Percentiles rank a stretch among this genome's conserved stretches.
Evolutionary conservation across 2,329 filamentous ascomycete genomes (phyloP).

Genomic region (Colletotrichum navitas): DNA sequence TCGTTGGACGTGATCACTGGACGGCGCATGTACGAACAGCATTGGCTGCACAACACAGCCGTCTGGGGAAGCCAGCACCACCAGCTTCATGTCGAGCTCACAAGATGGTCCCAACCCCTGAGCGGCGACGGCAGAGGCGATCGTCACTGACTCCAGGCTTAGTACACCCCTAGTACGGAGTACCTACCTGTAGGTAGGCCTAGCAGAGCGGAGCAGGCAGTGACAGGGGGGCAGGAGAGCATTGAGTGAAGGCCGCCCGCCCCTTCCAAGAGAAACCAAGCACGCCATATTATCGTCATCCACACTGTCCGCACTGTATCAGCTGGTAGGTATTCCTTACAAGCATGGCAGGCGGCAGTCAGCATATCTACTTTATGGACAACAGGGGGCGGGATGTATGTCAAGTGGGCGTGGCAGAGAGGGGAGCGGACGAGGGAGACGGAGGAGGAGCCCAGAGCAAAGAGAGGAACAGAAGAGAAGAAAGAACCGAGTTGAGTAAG

Average conservation of each 20-base stretch:
- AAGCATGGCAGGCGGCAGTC: neutral
- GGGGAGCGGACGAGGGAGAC: slow-evolving; percentile 2
- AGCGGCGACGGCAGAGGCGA: slow-evolving; percentile 31
- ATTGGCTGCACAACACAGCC: neutral
- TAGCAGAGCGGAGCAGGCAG: slow-evolving; percentile 2
- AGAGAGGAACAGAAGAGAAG: slow-evolving; percentile 22
- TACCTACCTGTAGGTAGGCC: neutral
- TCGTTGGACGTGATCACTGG: neutral
- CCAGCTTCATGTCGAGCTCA: slow-evolving; percentile 23
- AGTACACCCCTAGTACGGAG: neutral
- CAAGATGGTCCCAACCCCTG: slow-evolving; percentile 38
- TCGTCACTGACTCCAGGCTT: slow-evolving; percentile 34
- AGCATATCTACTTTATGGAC: neutral
- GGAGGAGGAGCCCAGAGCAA: neutral
- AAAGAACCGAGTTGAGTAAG: neutral
- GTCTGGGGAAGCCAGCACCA: neutral
- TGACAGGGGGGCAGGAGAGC: neutral
- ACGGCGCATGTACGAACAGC: neutral
- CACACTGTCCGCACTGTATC: neutral
- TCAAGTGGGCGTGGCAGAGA: slow-evolving; percentile 6
- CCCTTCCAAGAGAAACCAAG: slow-evolving; percentile 12
- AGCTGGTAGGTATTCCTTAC: slow-evolving; percentile 1
- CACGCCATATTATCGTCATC: neutral
- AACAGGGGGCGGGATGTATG: neutral
- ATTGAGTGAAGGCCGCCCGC: neutral